Conservation (phyloP, 768 basidiomycete species). For the Lactifluus volemus region DNA sequence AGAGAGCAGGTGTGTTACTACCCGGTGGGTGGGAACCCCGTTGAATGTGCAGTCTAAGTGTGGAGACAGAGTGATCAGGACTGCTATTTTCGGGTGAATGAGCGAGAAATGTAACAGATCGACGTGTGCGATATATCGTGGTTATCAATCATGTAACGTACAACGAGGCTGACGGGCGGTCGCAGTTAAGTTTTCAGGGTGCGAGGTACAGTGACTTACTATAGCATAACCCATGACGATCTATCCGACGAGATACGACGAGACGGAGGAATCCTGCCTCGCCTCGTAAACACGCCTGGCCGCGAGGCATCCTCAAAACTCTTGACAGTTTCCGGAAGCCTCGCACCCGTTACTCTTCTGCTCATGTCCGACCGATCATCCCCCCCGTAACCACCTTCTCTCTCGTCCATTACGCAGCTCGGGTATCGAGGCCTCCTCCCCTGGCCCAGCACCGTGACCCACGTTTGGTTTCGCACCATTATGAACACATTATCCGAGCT, state of each 20-base stretch:
- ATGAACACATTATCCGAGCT: not conserved
- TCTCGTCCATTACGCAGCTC: not conserved
- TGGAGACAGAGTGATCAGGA: not conserved
- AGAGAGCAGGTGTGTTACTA: too few species aligned
- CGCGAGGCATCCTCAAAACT: slow-evolving; percentile 1
- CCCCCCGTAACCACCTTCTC: slow-evolving; percentile 14
- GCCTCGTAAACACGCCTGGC: not conserved
- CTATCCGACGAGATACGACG: not conserved
- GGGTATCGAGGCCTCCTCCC: not conserved
- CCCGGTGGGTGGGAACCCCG: not conserved
- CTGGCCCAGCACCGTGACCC: not conserved
- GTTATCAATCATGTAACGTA: slow-evolving; percentile 10
- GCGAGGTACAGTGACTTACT: slow-evolving; percentile 7
- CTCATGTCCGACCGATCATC: slow-evolving; percentile 15
- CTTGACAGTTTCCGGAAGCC: not conserved
- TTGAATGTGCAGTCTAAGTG: not conserved
- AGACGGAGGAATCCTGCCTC: not conserved
- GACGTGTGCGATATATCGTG: slow-evolving; percentile 13
- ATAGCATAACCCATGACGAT: not conserved
- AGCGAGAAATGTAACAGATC: slow-evolving; percentile 14
- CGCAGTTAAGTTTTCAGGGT: slow-evolving; percentile 10
- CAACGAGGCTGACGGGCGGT: slow-evolving; percentile 15
- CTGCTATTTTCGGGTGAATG: not conserved
- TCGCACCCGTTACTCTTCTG: slow-evolving; percentile 1
- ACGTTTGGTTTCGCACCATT: not conserved